Percentiles rank a stretch among this genome's conserved stretches.
Conservation (phyloP, 805 yeast genomes). For the Cyberlindnera misumaiensis region DNA sequence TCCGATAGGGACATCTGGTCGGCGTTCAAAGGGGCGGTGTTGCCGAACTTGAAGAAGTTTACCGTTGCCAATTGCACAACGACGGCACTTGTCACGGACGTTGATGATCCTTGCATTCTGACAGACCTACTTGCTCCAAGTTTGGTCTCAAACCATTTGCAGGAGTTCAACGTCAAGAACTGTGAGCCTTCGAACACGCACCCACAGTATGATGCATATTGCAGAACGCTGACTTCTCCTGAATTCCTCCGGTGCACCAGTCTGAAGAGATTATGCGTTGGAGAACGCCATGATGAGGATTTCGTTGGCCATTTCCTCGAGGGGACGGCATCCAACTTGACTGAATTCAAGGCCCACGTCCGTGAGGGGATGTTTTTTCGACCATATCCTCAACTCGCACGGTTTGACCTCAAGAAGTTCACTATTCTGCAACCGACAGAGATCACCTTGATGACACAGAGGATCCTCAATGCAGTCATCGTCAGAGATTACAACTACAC, state of each 20-base stretch:
- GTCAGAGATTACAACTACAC: too few species aligned
- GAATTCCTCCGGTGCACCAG: neutral
- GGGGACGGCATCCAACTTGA: neutral
- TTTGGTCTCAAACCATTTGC: neutral
- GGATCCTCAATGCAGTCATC: constrained; percentile 7
- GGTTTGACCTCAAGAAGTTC: constrained; percentile 3
- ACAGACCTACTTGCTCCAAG: neutral
- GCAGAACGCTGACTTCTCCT: neutral
- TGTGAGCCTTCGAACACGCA: neutral
- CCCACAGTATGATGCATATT: neutral
- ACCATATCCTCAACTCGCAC: neutral
- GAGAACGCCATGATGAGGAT: neutral
- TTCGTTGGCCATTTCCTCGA: neutral
- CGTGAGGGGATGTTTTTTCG: neutral
- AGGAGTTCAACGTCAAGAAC: neutral
- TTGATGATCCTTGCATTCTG: neutral
- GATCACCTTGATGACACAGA: constrained; percentile 10
- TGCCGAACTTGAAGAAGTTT: neutral
- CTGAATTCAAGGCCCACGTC: neutral
- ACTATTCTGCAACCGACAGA: constrained; percentile 8
- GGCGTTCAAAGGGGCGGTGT: too few species aligned
- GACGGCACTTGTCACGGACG: neutral
- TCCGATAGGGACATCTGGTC: neutral
- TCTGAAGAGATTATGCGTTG: neutral
- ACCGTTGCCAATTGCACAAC: neutral